A percentile compares a stretch with the other conserved stretches of the same genome.
Conservation (phyloP, 805 yeast genomes). For the Candida nanaspora region DNA sequence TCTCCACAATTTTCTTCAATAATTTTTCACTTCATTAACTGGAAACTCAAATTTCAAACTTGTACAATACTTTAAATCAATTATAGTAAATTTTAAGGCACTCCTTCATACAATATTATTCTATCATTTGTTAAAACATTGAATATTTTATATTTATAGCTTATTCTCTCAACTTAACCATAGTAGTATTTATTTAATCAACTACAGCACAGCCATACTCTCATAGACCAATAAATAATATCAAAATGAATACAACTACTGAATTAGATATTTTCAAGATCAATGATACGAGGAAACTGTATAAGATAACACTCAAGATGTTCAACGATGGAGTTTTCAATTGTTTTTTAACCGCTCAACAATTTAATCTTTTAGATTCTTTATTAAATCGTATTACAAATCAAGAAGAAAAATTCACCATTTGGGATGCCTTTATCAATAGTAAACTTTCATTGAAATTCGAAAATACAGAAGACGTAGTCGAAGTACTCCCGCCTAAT, state of each 20-base stretch:
- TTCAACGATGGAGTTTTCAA: conserved; percentile 34
- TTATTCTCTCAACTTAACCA: too few relatives aligned
- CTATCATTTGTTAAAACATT: too few relatives aligned
- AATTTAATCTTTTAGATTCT: conserved; percentile 40
- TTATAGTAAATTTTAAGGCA: too few relatives aligned
- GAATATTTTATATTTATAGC: too few relatives aligned
- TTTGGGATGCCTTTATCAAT: conserved; percentile 44
- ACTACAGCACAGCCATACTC: too few relatives aligned
- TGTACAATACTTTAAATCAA: too few relatives aligned
- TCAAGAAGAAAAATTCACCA: not conserved
- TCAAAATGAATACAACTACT: not conserved
- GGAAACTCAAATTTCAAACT: too few relatives aligned
- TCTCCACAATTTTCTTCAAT: too few relatives aligned
- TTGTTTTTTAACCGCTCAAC: conserved; percentile 47
- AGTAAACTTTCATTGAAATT: conserved; percentile 27
- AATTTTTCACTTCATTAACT: too few relatives aligned
- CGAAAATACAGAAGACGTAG: conserved; percentile 2
- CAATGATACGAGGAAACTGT: conserved; percentile 21
- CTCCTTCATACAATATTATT: too few relatives aligned
- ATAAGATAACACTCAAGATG: conserved; percentile 27
- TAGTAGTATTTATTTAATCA: too few relatives aligned
- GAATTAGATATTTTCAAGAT: conserved; percentile 11
- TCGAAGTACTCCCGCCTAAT: not conserved
- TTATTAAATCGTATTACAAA: conserved; percentile 30
- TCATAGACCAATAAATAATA: too few relatives aligned